Base-by-base conservation (phyloP, 1,284 basidiomycete genomes). In the Bothia castanella region DNA sequence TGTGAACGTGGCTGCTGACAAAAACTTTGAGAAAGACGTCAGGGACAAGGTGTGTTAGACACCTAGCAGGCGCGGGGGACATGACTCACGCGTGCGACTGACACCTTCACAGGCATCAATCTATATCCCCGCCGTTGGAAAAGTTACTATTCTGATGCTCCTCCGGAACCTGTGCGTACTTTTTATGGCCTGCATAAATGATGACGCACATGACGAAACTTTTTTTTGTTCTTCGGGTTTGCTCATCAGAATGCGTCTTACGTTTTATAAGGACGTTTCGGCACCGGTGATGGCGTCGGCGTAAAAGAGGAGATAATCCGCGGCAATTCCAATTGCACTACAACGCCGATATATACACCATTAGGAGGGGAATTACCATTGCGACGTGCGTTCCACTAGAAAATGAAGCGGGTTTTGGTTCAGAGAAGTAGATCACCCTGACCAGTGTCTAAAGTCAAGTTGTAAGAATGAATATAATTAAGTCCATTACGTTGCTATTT, bases 81-180 rank as follows among this genome's bases (percentile, higher is more conserved):
- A n/a, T 39, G 27, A 60, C 58, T 56, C 58, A 64, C 54, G n/a
- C 40, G 10, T 31, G 38, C 21, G 19, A 29, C 21, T 21, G 29
- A 37, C 34, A 36, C 14, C 27, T 39, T 42, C 13, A 45, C 57
- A 94, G 91, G 92, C 92, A 12, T 92, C 92, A 5, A 75, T 97
- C 58, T 96, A 96, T 68, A 78, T 96, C 55, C 94, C 95, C 14
- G 87, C 92, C 4, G 92, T 99, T 25, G 96, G 96, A 36, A 97
- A 97, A 73, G 91, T 96, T 55, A 99, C 96, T 2, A 97, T 97
- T 58, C 78, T 94, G 62, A 97, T 99, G 92, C 79, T 99, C 30
- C 81, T 98, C 67, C 82, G 96, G 49, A 99, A 98, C 70, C 68
- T 99, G 86, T 90, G 62, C 66, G 87, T 63, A 16, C 42, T 42